Evolutionary conservation across 345 rosid genomes (phyloP).

Genomic region (Rubroshorea leprosula): DNA sequence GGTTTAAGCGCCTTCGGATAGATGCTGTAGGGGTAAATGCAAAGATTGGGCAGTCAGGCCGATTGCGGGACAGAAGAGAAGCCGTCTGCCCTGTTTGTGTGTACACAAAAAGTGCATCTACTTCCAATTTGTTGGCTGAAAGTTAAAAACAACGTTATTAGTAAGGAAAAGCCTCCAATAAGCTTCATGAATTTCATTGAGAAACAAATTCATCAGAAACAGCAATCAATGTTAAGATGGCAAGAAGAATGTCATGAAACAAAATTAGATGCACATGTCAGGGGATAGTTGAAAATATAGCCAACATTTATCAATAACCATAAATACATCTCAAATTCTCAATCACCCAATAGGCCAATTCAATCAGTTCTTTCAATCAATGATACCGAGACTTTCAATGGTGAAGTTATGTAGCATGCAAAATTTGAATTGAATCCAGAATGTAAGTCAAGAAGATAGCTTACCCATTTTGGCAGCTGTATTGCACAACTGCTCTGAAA

Average conservation of each 20-base stretch:
- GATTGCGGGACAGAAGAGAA: slow-evolving; percentile 23
- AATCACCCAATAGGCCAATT: no score
- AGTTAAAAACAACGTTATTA: no score
- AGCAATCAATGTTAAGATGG: background rate
- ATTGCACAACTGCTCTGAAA: slow-evolving; percentile 84
- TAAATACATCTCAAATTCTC: no score
- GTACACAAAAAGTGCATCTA: slow-evolving; percentile 27
- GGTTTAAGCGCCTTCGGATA: slow-evolving; percentile 17
- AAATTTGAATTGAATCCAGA: background rate
- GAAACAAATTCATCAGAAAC: background rate
- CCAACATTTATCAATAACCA: no score
- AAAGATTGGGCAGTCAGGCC: slow-evolving; percentile 28
- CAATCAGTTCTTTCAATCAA: no score
- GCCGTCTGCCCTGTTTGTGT: slow-evolving; percentile 22
- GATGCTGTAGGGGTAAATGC: slow-evolving; percentile 19
- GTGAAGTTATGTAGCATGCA: no score
- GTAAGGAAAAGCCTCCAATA: background rate
- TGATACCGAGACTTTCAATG: no score
- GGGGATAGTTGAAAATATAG: no score
- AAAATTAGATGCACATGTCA: no score
- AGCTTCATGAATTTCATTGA: background rate
- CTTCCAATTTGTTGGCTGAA: slow-evolving; percentile 29
- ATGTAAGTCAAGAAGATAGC: slow-evolving; percentile 5
- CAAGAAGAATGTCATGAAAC: no score
- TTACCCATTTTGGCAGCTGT: slow-evolving; percentile 97